A percentile compares a stretch with the other conserved stretches of the same genome.
These are phyloP conservation scores for Phytophthora fragariaefolia DNA, from an alignment of 352 stramenopile species.

Conservation along the genomic window DNA sequence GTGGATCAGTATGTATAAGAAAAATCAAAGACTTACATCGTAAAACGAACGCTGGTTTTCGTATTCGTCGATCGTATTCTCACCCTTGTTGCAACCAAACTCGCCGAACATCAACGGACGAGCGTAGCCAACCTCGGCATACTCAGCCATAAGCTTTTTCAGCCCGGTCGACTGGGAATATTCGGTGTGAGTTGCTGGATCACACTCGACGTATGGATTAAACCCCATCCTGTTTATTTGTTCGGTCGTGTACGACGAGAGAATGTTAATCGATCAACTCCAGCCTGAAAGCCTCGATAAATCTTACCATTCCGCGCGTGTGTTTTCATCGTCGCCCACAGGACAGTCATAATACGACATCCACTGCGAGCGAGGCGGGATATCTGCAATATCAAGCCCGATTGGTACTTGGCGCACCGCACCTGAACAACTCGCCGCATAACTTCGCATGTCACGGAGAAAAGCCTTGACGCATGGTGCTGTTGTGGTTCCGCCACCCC, in stretches of 20 bases:
- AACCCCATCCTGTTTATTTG: conserved; percentile 48
- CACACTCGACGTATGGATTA: conserved; percentile 71
- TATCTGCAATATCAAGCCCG: conserved; percentile 69
- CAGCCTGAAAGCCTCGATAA: too few relatives aligned
- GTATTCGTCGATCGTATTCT: conserved; percentile 71
- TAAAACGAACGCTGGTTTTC: conserved; percentile 73
- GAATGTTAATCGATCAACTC: background rate
- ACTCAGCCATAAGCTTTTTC: conserved; percentile 70
- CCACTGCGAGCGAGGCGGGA: conserved; percentile 56
- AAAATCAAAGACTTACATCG: conserved; percentile 40
- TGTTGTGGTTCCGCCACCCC: conserved; percentile 32
- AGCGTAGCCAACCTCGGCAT: conserved; percentile 49
- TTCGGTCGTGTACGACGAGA: background rate
- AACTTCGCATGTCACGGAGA: conserved; percentile 60
- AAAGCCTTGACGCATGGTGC: conserved; percentile 74
- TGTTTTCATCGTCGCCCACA: conserved; percentile 60
- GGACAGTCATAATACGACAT: conserved; percentile 69
- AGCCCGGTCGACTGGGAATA: conserved; percentile 68
- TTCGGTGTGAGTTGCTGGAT: conserved; percentile 53
- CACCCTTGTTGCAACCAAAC: conserved; percentile 75
- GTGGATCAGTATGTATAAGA: too few relatives aligned
- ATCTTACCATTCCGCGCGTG: conserved; percentile 54
- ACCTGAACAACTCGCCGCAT: conserved; percentile 51
- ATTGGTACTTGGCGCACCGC: conserved; percentile 62
- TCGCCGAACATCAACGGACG: conserved; percentile 79